These are phyloP conservation scores for Saccharomycopsis sp. DNA, from an alignment of 805 yeast genomes.

Conservation along the genomic window DNA sequence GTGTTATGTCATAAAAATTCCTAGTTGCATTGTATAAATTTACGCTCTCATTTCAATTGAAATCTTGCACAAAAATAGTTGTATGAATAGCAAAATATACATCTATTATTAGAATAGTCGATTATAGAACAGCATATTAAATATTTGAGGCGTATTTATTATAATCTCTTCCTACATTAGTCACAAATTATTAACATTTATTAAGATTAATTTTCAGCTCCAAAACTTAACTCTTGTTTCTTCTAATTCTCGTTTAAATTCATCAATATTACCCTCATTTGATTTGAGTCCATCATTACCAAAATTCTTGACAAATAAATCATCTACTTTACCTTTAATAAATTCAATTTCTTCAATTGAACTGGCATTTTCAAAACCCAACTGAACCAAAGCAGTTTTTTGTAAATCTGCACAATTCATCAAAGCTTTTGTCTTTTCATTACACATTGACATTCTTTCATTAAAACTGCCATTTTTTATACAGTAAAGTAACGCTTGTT, in stretches of 20 bases:
- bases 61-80: too few species aligned
- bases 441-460: conserved; percentile 16
- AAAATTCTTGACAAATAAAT: conserved; percentile 16
- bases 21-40: too few species aligned
- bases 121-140: too few species aligned
- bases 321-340: conserved; percentile 17
- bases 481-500: conserved; percentile 11
- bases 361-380: conserved; percentile 15
- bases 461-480: conserved; percentile 13
- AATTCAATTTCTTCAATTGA: conserved; percentile 12
- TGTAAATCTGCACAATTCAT: conserved; percentile 16
- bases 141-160: too few species aligned
- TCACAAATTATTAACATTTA: background rate
- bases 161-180: background rate
- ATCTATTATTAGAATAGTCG: too few species aligned
- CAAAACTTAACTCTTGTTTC: conserved; percentile 8
- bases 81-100: too few species aligned
- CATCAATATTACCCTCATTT: conserved; percentile 4
- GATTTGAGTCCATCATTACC: conserved; percentile 13
- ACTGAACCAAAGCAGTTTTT: conserved; percentile 7
- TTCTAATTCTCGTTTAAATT: conserved; percentile 10
- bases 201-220: conserved; percentile 3
- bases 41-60: too few species aligned
- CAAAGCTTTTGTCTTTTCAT: conserved; percentile 11
- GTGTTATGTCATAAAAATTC: too few species aligned